Percentiles rank a stretch among this genome's conserved stretches.
phyloP scores from a whole-genome alignment of 371 early-diverging fungal genomes.

The Massospora cicadina region DNA sequence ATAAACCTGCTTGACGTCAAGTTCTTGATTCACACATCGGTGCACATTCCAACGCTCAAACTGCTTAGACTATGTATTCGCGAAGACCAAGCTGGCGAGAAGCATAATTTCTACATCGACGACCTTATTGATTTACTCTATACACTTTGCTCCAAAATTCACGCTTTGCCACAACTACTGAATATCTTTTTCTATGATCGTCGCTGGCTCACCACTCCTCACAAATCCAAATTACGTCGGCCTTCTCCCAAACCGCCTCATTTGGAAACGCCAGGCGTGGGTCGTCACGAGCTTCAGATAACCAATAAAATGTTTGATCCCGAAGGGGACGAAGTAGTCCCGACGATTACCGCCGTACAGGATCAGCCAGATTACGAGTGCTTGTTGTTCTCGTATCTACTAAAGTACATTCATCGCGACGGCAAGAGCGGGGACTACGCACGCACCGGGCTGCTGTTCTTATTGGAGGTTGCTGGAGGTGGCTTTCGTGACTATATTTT shows the following conservation, averaged over 20 bases:
- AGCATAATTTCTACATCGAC: slow-evolving; percentile 36
- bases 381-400: slow-evolving; percentile 62
- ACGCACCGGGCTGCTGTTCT: slow-evolving; percentile 67
- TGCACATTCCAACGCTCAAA: slow-evolving; percentile 71
- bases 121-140: slow-evolving; percentile 77
- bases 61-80: slow-evolving; percentile 49
- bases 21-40: slow-evolving; percentile 73
- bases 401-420: slow-evolving; percentile 72
- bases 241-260: slow-evolving; percentile 10
- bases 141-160: slow-evolving; percentile 75
- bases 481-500: slow-evolving; percentile 61
- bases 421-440: slow-evolving; percentile 79
- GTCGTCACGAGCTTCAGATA: neutral
- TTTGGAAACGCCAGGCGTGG: neutral
- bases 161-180: slow-evolving; percentile 68
- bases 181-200: slow-evolving; percentile 80
- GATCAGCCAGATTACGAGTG: slow-evolving; percentile 55
- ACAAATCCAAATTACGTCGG: slow-evolving; percentile 20
- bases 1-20: slow-evolving; percentile 69
- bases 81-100: slow-evolving; percentile 19
- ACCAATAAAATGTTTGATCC: slow-evolving; percentile 10
- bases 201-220: slow-evolving; percentile 48
- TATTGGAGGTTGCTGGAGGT: slow-evolving; percentile 64
- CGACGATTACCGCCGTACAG: neutral
- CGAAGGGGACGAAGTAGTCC: slow-evolving; percentile 10